Evolutionary conservation across 1,284 basidiomycete genomes (phyloP).

Genomic region (Boletus hoseneyae): DNA sequence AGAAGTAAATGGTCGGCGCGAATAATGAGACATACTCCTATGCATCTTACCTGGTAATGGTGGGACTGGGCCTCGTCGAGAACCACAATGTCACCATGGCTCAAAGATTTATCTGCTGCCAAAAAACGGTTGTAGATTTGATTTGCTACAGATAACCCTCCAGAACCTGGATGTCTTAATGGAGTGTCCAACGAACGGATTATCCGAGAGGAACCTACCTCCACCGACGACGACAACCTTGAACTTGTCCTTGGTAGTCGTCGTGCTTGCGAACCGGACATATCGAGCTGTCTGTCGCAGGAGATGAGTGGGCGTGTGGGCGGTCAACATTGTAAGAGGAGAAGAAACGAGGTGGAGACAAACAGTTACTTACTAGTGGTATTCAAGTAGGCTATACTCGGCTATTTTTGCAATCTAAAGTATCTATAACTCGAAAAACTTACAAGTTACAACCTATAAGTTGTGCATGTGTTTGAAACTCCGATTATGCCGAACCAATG

Average conservation of each 20-base stretch:
- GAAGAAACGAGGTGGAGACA: not conserved
- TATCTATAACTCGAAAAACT: no score
- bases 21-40: not conserved
- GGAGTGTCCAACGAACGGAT: not conserved
- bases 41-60: slow-evolving; percentile 46
- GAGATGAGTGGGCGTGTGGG: slow-evolving; percentile 2
- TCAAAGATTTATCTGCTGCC: slow-evolving; percentile 65
- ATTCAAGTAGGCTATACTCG: no score
- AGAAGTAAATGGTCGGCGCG: slow-evolving; percentile 5
- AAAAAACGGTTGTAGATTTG: slow-evolving; percentile 82
- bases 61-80: slow-evolving; percentile 76
- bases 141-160: slow-evolving; percentile 74
- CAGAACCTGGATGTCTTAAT: slow-evolving; percentile 37
- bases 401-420: no score
- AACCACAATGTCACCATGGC: slow-evolving; percentile 77
- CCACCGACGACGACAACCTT: slow-evolving; percentile 66
- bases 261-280: slow-evolving; percentile 39
- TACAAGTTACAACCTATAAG: no score
- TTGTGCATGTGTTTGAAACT: no score
- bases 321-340: slow-evolving; percentile 15
- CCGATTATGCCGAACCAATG: no score
- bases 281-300: slow-evolving; percentile 4
- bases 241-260: slow-evolving; percentile 44
- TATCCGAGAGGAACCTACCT: slow-evolving; percentile 41
- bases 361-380: no score